Base-by-base conservation (phyloP, 345 rosid species). In the Zanthoxylum bungeanum region DNA sequence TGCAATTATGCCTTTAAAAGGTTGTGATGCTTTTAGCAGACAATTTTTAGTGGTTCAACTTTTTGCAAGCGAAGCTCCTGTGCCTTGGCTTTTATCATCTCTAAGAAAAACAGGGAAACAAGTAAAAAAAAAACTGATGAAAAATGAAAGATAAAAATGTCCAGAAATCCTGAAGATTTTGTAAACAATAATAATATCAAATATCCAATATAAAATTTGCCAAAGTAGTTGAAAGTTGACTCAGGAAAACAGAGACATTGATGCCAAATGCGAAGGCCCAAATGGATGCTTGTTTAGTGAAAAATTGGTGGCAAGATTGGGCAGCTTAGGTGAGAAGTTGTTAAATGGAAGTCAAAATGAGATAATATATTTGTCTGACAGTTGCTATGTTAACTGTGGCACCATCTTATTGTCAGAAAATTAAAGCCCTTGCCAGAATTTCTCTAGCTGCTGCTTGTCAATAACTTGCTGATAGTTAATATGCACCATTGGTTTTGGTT, bases 1-100 rank as follows among this genome's bases (percentile, higher is more conserved):
- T 16, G 51, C 19, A 10, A 40, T 4, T 2, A 10, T 25, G 31
- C 58, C 75, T 74, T 78, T 64, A 2, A 69, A 70, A 46, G 17
- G 28, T 17, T 77, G 85, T 10, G 57, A 73, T 70, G 78, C 85
- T 82, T 88, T 88, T 79, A 71, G 73, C 82, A 73, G 87, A 84
- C 89, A 85, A 53, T 36, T 78, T 68, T 53, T 47, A 76, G 85
- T 77, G 84, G 76, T 62, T 65, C 68, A 58, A 44, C 46, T 57
- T 40, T 40, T 40, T 40, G 22, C 73, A 64, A 55, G 47, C 52
- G 21, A 49, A 62, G 57, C 52, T 17, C 36, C 10, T 16, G 37
- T 69, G 70, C 57, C 2, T 47, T n/a, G 52, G 27, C 55, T 56
- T n/a, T 9, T 58, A 44, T 40, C 5, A 16, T 12, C 34, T 27